These are phyloP conservation scores for Globisporangium viniferum DNA, from an alignment of 352 stramenopile genomes.

Conservation along the genomic window DNA sequence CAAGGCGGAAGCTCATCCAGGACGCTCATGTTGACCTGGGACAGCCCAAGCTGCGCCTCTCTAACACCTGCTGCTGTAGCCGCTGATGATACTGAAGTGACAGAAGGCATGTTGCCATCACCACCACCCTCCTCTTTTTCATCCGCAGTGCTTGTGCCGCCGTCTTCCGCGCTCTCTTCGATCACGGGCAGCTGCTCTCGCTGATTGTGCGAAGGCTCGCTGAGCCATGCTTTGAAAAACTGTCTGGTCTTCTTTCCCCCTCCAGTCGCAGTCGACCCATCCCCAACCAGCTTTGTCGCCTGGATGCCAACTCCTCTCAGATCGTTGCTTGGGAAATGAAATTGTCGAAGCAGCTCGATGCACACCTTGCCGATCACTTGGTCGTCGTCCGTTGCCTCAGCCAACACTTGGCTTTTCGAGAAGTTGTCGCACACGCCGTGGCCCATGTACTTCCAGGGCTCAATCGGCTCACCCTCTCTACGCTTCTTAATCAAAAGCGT, in stretches of 20 bases:
- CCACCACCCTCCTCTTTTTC: neutral
- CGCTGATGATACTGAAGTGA: neutral
- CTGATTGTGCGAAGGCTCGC: constrained; percentile 20
- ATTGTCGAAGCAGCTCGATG: constrained; percentile 59
- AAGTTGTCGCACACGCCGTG: constrained; percentile 86
- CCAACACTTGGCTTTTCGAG: constrained; percentile 65
- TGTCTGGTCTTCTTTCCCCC: constrained; percentile 23
- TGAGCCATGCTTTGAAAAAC: constrained; percentile 55
- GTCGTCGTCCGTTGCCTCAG: constrained; percentile 53
- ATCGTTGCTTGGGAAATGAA: constrained; percentile 58
- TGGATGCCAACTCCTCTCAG: constrained; percentile 75
- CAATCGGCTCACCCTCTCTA: constrained; percentile 51
- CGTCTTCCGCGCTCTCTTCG: neutral
- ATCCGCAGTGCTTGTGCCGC: neutral
- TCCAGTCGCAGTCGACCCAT: constrained; percentile 2
- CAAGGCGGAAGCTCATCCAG: constrained; percentile 51
- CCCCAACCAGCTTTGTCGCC: constrained; percentile 58
- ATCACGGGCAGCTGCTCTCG: neutral
- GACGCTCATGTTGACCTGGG: constrained; percentile 65
- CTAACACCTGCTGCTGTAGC: neutral
- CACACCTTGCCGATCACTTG: constrained; percentile 44
- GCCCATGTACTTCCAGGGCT: constrained; percentile 87
- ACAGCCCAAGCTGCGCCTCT: constrained; percentile 23
- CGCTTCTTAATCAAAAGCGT: constrained; percentile 87
- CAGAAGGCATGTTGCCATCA: neutral